phyloP scores from a whole-genome alignment of 2,329 filamentous ascomycete genomes.

The Penicillium sclerotiorum region DNA sequence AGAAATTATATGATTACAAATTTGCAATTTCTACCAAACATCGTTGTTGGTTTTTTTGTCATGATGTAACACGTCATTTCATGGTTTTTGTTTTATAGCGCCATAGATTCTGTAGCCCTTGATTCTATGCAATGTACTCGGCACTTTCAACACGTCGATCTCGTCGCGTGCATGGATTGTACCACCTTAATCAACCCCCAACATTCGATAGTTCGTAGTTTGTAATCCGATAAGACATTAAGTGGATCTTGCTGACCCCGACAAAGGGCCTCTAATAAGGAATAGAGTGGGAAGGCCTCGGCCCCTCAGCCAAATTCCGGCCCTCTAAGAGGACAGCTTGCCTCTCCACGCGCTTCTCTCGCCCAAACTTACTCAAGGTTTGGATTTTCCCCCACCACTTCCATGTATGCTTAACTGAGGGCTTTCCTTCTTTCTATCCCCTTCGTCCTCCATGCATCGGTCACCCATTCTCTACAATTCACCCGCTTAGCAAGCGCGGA shows the following conservation, averaged over 20 bases:
- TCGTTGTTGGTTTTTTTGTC: no score
- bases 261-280: neutral
- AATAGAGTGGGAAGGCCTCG: neutral
- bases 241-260: neutral
- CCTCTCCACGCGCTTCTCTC: conserved; percentile 19
- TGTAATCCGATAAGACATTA: neutral
- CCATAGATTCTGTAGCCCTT: no score
- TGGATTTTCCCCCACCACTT: conserved; percentile 10
- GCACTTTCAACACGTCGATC: neutral
- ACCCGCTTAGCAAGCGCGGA: conserved; percentile 1
- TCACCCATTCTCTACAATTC: conserved; percentile 8
- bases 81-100: no score
- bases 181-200: neutral
- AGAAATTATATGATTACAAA: no score
- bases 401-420: conserved; percentile 18
- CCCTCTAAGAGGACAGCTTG: conserved; percentile 22
- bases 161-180: conserved; percentile 9
- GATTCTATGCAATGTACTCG: neutral
- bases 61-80: no score
- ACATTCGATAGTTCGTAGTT: neutral
- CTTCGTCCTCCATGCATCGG: conserved; percentile 14
- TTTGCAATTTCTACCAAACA: no score
- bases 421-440: conserved; percentile 1
- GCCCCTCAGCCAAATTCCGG: neutral
- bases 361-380: conserved; percentile 3